Conservation (phyloP, 345 rosid species). For the Hibiscus trionum region DNA sequence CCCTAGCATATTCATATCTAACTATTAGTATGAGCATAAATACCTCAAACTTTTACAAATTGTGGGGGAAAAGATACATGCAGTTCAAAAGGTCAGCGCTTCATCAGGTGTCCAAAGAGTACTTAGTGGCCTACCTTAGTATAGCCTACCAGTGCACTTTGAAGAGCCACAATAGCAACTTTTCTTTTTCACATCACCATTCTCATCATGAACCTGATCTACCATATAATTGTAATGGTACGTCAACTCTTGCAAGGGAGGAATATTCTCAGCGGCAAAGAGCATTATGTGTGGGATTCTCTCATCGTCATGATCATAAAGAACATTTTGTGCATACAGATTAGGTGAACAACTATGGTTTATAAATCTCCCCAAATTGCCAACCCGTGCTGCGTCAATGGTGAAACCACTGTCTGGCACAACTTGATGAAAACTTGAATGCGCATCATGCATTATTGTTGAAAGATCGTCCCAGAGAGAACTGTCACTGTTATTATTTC, state of each 20-base stretch:
- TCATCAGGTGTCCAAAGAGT: not conserved
- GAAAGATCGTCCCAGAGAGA: constrained; percentile 43
- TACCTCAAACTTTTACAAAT: not conserved
- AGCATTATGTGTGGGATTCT: constrained; percentile 87
- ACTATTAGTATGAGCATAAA: not conserved
- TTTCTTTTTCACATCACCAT: constrained; percentile 67
- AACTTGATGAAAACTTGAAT: constrained; percentile 22
- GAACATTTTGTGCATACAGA: constrained; percentile 79
- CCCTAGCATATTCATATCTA: not conserved
- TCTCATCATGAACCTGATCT: constrained; percentile 54
- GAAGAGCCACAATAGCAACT: constrained; percentile 68
- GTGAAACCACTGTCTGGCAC: constrained; percentile 50
- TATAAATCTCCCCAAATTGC: constrained; percentile 75
- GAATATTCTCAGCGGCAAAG: constrained; percentile 77
- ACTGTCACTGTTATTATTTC: constrained; percentile 36
- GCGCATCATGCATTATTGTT: constrained; percentile 34
- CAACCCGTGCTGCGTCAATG: constrained; percentile 68
- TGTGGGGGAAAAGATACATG: not conserved
- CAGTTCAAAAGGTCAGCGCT: not conserved
- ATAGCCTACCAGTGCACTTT: constrained; percentile 72
- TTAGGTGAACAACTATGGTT: constrained; percentile 95
- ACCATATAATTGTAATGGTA: constrained; percentile 70
- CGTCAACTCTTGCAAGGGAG: constrained; percentile 78
- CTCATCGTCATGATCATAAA: constrained; percentile 64
- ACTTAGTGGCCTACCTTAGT: constrained; percentile 26